Conservation (phyloP, 1,284 basidiomycete genomes). For the Heliocybe sulcata region DNA sequence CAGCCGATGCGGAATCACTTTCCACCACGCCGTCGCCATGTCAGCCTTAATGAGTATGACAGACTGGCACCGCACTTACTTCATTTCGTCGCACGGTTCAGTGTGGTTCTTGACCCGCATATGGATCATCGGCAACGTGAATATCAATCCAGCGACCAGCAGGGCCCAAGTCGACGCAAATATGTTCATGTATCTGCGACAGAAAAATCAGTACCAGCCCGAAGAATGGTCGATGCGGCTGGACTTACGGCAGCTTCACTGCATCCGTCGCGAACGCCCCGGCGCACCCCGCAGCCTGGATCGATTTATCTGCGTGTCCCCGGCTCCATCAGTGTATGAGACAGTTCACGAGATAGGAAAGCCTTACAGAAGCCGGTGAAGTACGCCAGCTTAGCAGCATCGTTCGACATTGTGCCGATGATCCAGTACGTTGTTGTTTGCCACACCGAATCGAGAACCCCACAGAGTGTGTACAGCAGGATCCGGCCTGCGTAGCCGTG, state of each 20-base stretch:
- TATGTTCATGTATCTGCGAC: conserved; percentile 23
- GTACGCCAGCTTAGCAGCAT: conserved; percentile 37
- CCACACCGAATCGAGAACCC: conserved; percentile 51
- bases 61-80: not conserved
- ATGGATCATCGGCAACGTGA: conserved; percentile 35
- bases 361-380: conserved; percentile 37
- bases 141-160: conserved; percentile 31
- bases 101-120: conserved; percentile 28
- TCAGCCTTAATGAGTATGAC: not conserved
- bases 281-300: conserved; percentile 36
- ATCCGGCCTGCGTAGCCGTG: conserved; percentile 42
- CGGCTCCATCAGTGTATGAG: too few relatives aligned
- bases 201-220: conserved; percentile 22
- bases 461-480: conserved; percentile 49
- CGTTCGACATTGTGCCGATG: conserved; percentile 40
- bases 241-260: conserved; percentile 26
- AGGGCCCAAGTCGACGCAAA: conserved; percentile 37
- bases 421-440: conserved; percentile 54
- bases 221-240: not conserved
- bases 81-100: not conserved
- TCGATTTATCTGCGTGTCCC: conserved; percentile 37
- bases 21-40: not conserved
- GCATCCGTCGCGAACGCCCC: conserved; percentile 36
- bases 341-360: too few relatives aligned
- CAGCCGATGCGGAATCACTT: not conserved